These are phyloP conservation scores for Lasiodiplodia theobromae DNA, from an alignment of 2,329 filamentous ascomycete species.

Conservation along the genomic window DNA sequence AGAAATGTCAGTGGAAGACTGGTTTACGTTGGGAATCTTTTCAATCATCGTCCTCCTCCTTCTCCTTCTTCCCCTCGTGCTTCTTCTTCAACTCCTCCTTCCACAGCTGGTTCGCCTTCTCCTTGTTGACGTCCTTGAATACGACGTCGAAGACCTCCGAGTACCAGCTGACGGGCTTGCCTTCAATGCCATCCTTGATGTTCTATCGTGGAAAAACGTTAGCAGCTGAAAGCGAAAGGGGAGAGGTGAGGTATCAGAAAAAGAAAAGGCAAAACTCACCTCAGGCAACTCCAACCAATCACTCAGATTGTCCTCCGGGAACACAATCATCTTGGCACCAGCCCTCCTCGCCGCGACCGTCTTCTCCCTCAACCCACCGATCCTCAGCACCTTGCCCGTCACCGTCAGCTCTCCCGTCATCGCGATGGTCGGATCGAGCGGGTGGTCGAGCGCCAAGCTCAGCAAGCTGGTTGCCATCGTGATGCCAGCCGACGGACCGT, in stretches of 20 bases:
- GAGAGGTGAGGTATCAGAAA: not conserved
- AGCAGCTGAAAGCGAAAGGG: not conserved
- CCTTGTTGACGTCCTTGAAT: constrained; percentile 80
- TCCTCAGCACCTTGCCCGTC: constrained; percentile 93
- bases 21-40: not conserved
- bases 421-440: constrained; percentile 84
- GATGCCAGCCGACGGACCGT: constrained; percentile 81
- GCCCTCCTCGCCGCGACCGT: constrained; percentile 93
- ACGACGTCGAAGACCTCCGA: constrained; percentile 89
- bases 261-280: constrained; percentile 65
- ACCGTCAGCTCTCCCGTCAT: constrained; percentile 99
- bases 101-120: constrained; percentile 76
- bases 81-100: constrained; percentile 66
- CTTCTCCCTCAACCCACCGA: constrained; percentile 94
- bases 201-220: constrained; percentile 66
- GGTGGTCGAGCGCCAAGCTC: constrained; percentile 79
- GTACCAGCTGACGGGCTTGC: constrained; percentile 92
- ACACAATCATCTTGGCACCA: constrained; percentile 91
- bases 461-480: constrained; percentile 97
- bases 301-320: constrained; percentile 92
- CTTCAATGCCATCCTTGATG: constrained; percentile 95
- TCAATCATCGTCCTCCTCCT: constrained; percentile 19
- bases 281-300: constrained; percentile 98
- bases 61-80: constrained; percentile 31
- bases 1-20: not conserved